Evolutionary conservation across 306 rosid species (phyloP), one percentile per base, ranked within the genome.

Genomic region (Cucumis cinereus): DNA sequence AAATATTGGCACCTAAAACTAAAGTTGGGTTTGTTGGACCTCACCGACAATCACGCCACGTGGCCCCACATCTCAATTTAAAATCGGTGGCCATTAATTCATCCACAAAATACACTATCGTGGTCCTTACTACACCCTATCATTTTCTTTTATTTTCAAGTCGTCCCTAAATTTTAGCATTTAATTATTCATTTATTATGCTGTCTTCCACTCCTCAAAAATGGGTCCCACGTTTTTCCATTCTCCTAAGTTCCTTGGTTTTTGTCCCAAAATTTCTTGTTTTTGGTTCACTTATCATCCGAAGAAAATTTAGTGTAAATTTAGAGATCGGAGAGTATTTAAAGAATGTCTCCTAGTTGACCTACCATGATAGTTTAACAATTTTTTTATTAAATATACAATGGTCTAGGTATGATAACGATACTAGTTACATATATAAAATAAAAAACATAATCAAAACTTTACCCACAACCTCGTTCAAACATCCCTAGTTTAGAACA

Each of bases 171-270:
- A 41, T 41, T 68, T 23, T 68, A 43, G 55, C 52, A 41, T 43
- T 69, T 45, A 24, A 69, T 45, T 69, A 69, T 69, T 69, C 20
- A 45, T 69, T 69, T 45, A 69, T 69, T 69, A 26, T 23, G 74
- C 55, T 68, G 55, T 43, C 74, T 68, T 67, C 74, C 74, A n/a
- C 72, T 24, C 19, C 36, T 30, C 35, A 12, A 24, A 15, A 15
- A 43, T 61, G 41, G 68, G 15, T 28, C 68, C 68, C 68, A 30
- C 41, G 0, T 6, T 20, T 20, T 61, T 28, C 20, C 71, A 0
- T 9, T 63, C 49, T n/a, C 73, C 52, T 30, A 10, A 66, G 17
- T 17, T 30, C 52, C 53, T 35, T 14, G 26, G 49, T 8, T 62
- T 13, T 63, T 63, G 14, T n/a, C n/a, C n/a, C n/a, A n/a, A n/a